Evolutionary conservation across 257 asterid species (phyloP).

Genomic region (Nicotiana paniculata): DNA sequence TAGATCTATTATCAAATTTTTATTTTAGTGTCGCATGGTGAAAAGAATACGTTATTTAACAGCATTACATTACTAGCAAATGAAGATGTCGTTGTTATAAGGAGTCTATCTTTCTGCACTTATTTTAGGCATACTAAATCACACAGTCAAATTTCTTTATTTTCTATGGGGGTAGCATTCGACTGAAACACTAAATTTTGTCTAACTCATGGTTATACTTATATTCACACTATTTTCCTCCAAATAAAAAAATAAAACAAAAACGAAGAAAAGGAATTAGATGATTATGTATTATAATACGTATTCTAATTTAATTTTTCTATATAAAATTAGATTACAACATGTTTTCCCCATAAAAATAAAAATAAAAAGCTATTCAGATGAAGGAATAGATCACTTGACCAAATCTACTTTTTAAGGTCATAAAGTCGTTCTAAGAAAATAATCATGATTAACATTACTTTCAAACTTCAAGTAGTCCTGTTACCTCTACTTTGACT

Average conservation of each 20-base stretch:
- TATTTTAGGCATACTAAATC: no score
- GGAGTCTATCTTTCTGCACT: no score
- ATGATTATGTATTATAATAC: no score
- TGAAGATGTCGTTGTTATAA: not conserved
- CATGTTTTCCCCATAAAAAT: not conserved
- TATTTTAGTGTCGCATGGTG: not conserved
- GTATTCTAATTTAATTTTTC: not conserved
- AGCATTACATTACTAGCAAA: not conserved
- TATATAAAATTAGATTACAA: not conserved
- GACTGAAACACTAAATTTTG: not conserved
- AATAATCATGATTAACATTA: slow-evolving; percentile 1
- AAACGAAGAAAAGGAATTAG: no score
- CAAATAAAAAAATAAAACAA: no score
- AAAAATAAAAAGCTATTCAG: not conserved
- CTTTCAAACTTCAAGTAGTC: slow-evolving; percentile 7
- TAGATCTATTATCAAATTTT: not conserved
- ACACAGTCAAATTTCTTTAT: no score
- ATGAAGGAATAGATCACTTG: slow-evolving; percentile 12
- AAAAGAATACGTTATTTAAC: not conserved
- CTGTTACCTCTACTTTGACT: slow-evolving; percentile 15
- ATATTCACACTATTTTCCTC: no score
- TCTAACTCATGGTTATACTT: not conserved
- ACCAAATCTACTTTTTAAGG: slow-evolving; percentile 15
- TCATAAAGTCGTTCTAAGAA: not conserved
- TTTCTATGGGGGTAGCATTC: not conserved